Percentiles rank a stretch among this genome's conserved stretches.
These are phyloP conservation scores for Penicillium hesseltinei DNA, from an alignment of 2,329 filamentous ascomycete genomes.

Conservation along the genomic window DNA sequence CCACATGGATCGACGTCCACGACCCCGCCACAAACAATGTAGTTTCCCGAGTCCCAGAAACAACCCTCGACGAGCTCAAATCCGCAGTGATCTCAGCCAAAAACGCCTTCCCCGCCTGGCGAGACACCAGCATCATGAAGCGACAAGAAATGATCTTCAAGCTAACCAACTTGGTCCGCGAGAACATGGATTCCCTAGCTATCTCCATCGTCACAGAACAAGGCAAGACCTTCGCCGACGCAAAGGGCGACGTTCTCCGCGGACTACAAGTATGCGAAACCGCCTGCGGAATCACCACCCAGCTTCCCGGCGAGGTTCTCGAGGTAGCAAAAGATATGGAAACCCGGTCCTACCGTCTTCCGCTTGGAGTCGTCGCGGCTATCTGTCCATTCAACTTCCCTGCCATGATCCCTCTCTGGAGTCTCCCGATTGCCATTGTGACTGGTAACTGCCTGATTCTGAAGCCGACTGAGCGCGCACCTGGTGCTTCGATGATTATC, in stretches of 20 bases:
- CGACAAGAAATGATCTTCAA: slow-evolving; percentile 64
- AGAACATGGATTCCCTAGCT: slow-evolving; percentile 62
- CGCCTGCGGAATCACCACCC: slow-evolving; percentile 62
- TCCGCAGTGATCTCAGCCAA: slow-evolving; percentile 58
- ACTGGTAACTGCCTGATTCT: slow-evolving; percentile 57
- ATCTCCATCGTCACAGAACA: slow-evolving; percentile 63
- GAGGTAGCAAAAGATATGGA: slow-evolving; percentile 66
- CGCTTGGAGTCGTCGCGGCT: slow-evolving; percentile 59
- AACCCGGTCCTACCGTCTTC: slow-evolving; percentile 61
- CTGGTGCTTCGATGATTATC: slow-evolving; percentile 59
- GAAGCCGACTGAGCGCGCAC: slow-evolving; percentile 61
- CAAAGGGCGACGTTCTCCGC: slow-evolving; percentile 61
- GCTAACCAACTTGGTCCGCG: slow-evolving; percentile 58
- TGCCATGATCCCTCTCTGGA: slow-evolving; percentile 4
- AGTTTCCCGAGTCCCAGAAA: slow-evolving; percentile 60
- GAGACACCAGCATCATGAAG: slow-evolving; percentile 54
- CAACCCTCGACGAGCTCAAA: slow-evolving; percentile 57
- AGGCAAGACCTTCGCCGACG: slow-evolving; percentile 64
- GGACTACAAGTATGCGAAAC: slow-evolving; percentile 64
- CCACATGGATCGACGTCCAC: neutral
- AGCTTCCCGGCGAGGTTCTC: slow-evolving; percentile 60
- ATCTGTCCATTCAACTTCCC: slow-evolving; percentile 66
- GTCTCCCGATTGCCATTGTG: slow-evolving; percentile 1
- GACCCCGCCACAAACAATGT: slow-evolving; percentile 6
- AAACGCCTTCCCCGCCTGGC: slow-evolving; percentile 60